These are phyloP conservation scores for Malania oleifera DNA, from an alignment of 164 flowering plant genomes.

Conservation along the genomic window DNA sequence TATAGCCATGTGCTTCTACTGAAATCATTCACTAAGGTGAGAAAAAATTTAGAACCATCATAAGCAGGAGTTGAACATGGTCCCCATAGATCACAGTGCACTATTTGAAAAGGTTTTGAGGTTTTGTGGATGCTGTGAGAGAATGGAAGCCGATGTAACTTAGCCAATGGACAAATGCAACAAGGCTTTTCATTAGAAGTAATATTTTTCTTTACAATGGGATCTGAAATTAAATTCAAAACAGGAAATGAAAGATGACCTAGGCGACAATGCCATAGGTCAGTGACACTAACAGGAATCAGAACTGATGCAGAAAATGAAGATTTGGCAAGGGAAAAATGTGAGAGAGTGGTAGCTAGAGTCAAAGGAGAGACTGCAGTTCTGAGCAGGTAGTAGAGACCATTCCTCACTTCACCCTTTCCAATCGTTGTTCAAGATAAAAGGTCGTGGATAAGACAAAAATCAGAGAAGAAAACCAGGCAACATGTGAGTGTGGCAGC, in stretches of 20 bases:
- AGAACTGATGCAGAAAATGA: no score
- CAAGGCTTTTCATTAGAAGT: conserved; percentile 1
- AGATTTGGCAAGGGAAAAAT: no score
- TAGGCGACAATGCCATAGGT: no score
- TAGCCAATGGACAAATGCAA: background rate
- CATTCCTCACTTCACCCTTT: conserved; percentile 5
- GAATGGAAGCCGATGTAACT: background rate
- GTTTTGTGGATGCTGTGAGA: background rate
- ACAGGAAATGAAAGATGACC: no score
- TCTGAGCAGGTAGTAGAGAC: background rate
- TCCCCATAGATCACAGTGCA: background rate
- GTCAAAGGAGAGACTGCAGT: no score
- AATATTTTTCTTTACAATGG: background rate
- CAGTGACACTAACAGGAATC: no score
- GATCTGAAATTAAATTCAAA: background rate
- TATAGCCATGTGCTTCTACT: background rate
- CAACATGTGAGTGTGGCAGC: background rate
- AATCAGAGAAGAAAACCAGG: background rate
- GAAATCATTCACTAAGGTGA: background rate
- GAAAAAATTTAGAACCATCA: background rate
- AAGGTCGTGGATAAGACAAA: background rate
- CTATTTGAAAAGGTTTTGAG: background rate
- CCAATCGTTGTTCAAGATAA: background rate
- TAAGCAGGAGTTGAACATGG: background rate
- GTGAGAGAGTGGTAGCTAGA: no score